Base-by-base conservation (phyloP, 169 alveolate genomes). In the Theileria sp. region DNA sequence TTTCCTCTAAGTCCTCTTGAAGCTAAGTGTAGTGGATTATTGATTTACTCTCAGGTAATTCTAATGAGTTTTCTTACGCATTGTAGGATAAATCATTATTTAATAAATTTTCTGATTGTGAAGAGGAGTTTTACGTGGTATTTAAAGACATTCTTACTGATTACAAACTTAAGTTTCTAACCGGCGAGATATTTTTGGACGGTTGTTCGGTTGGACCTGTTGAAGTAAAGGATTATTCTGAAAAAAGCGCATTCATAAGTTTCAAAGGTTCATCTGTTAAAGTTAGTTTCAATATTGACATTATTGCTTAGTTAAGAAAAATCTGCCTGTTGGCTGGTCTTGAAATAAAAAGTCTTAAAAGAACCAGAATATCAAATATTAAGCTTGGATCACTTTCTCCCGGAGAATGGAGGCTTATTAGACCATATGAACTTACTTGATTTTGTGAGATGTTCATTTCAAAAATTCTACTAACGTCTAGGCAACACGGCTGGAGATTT, bases 401-500 rank as follows among this genome's bases (percentile, higher is more conserved):
- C 15, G 91, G 91, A 19, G 34, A 44, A 70, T 85, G 91, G 91
- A 49, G 54, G 60, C 66, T 77, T 28, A n/a, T 85, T 34, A 58
- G 80, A 21, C 13, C 74, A 25, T 85, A 78, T 54, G 79, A 85
- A 8, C 68, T 85, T n/a, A 38, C 76, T 1, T 74, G 61, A 50
- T 21, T 15, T 4, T 73, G 3, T 49, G 26, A 2, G 36, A 72
- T 78, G 81, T 64, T 36, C 21, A 17, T 66, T 25, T 26, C 88
- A 10, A 8, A 62, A 6, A 12, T 50, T 62, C 32, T 80, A 38
- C 25, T 23, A 19, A 10, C 80, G 5, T 83, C 89, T 13, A 75
- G 71, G 66, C 80, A 83, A 58, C 89, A 83, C 44, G 91, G 91
- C 21, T 85, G 91, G 91, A 50, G 91, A 34, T 78, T 79, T 67